Evolutionary conservation across 106 monocot genomes (phyloP), one percentile per base, ranked within the genome.

Genomic region (Acorus calamus): DNA sequence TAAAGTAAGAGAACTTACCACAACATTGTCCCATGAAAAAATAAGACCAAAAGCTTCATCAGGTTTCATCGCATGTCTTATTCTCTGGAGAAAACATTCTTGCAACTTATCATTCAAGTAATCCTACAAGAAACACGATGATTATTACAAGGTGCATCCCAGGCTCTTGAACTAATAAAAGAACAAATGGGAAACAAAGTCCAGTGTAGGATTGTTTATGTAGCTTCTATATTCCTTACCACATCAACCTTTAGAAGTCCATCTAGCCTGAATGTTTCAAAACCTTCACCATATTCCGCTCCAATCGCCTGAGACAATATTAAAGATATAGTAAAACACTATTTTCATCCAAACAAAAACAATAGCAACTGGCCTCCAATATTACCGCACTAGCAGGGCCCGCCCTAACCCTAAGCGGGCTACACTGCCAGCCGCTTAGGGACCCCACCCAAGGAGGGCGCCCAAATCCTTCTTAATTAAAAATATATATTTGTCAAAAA

Each of bases 1-100:
- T 28, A 28, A 28, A 28, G 28, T 28, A 28, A 28, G 28, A 28
- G 28, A 57, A 49, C 47, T 66, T 84, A 94, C 94, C 82, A 98
- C 84, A 68, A 98, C 96, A 88, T 98, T 98, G 60, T 96, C 96
- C 96, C 96, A 98, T 54, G 96, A 98, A 69, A 98, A 98, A 62
- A 98, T 77, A 59, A 98, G 91, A 65, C 96, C 96, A 70, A 87
- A 83, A 61, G 91, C 82, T 70, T 98, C 91, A 74, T 98, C 96
- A n/a, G 96, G 96, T 63, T 98, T 98, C 96, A 98, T 98, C 44
- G 96, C 87, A 87, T 98, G 96, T 6, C 91, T 74, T 81, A 98
- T 85, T 71, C 91, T 87, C 72, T 98, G 96, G 55, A 98, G 91
- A 72, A 98, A 87, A 72, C 91, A 85, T 67, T 78, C 91, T 78